Evolutionary conservation across 306 rosid genomes (phyloP).

Genomic region (Cotoneaster glaucophyllus): DNA sequence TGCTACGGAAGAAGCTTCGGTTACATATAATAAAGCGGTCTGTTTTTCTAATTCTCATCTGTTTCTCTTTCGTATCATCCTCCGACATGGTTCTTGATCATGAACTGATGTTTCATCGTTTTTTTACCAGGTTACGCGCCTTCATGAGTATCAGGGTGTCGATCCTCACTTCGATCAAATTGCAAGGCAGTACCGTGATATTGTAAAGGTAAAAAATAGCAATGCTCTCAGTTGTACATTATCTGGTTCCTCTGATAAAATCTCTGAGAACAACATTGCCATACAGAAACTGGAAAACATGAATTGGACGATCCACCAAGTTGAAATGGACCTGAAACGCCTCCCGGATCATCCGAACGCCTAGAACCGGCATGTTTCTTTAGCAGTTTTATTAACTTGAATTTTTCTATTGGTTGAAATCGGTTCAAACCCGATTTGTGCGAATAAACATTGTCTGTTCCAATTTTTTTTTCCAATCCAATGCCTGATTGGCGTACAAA

Average conservation of each 20-base stretch:
- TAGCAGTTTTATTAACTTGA: neutral
- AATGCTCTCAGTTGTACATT: neutral
- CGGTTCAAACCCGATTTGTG: neutral
- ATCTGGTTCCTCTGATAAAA: neutral
- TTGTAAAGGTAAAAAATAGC: conserved; percentile 44
- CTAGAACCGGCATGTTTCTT: conserved; percentile 13
- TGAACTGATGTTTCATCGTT: neutral
- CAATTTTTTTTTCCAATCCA: neutral
- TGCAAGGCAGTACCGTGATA: conserved; percentile 77
- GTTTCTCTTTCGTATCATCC: too few relatives aligned
- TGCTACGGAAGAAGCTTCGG: conserved; percentile 87
- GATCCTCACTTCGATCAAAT: conserved; percentile 84
- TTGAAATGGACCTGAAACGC: conserved; percentile 80
- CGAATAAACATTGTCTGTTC: neutral
- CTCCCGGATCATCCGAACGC: conserved; percentile 47
- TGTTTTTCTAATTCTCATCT: conserved; percentile 2
- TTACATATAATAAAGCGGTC: conserved; percentile 86
- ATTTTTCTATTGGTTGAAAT: neutral
- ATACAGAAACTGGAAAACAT: conserved; percentile 79
- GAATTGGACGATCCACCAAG: conserved; percentile 96
- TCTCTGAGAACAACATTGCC: neutral
- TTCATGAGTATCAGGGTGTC: conserved; percentile 87
- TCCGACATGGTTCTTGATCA: neutral
- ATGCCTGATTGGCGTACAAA: neutral
- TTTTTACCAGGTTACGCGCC: conserved; percentile 67